Conservation (phyloP, 2,329 filamentous ascomycete genomes). For the Teratosphaeria destructans region DNA sequence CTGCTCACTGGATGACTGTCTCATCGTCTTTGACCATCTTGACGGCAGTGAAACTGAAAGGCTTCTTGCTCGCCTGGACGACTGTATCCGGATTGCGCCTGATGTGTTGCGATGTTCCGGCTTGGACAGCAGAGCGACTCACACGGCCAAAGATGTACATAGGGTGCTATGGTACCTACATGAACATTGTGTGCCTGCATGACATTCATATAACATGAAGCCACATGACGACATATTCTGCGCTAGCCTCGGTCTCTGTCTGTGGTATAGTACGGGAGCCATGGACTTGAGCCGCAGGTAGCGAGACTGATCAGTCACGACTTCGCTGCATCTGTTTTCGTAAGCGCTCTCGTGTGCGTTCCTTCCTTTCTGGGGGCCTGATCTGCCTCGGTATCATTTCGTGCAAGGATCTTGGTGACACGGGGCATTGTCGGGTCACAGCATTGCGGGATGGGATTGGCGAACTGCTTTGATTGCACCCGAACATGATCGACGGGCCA, state of each 20-base stretch:
- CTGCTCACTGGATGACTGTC: slow-evolving; percentile 38
- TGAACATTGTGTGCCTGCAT: not conserved
- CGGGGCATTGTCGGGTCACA: not conserved
- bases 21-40: slow-evolving; percentile 44
- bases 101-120: not conserved
- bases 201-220: not conserved
- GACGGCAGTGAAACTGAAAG: not conserved
- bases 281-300: not conserved
- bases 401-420: not conserved
- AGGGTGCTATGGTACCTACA: not conserved
- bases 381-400: not conserved
- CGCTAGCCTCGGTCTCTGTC: not conserved
- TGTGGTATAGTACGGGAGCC: not conserved
- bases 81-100: not conserved
- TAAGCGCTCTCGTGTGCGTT: not conserved
- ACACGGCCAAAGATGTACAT: not conserved
- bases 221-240: not conserved
- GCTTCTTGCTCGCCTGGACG: not conserved
- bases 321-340: not conserved
- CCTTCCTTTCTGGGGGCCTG: not conserved
- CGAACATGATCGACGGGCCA: not conserved
- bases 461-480: not conserved
- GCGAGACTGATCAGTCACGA: not conserved
- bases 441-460: not conserved
- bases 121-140: not conserved